Base-by-base conservation (phyloP, 2,329 filamentous ascomycete genomes). In the Penicillium crustosum region DNA sequence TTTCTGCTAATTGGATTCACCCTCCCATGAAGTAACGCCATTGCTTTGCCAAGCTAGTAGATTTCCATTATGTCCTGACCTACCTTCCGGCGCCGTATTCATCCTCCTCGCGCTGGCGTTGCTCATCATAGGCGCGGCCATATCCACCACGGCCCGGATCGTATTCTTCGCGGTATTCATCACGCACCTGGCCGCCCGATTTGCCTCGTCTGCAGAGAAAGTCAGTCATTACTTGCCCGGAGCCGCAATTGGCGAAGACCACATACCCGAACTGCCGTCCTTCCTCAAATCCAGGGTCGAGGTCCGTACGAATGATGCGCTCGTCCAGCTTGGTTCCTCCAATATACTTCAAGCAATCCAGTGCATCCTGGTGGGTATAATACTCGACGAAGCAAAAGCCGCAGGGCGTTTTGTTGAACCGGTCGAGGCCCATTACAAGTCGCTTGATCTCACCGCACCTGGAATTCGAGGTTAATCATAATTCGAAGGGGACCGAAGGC, bases 361-460 rank as follows among this genome's bases (percentile, higher is more conserved):
- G 83, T 9, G 94, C 94, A 75, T 99, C 94, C 73, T 96, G 89
- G 75, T 97, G 94, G 31, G 89, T 97, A 81, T 97, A 97, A 80
- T 99, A 99, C 78, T 99, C 94, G 70, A 99, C 94, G 73, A 99
- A 99, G 82, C 94, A 99, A 82, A 99, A 99, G 41, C 94, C 94
- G 77, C 94, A 99, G 1, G 94, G 94, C 0, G 94, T 99, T 81
- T 99, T 99, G 77, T 89, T 90, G 81, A 94, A 96, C 57, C 94
- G 89, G 75, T 99, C 94, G 52, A 99, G 86, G 49, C 94, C 94
- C 94, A 99, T 99, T 64, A 99, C 86, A 48, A 99, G 86, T 29
- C 94, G 90, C 79, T 99, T 99, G 78, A 99, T 96, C 80, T 97
- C 94, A 70, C 94, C 94, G 77, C 92, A 88, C 73, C 83, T 86